These are phyloP conservation scores for Eucalyptus erythrocorys DNA, from an alignment of 345 rosid genomes.

Conservation along the genomic window DNA sequence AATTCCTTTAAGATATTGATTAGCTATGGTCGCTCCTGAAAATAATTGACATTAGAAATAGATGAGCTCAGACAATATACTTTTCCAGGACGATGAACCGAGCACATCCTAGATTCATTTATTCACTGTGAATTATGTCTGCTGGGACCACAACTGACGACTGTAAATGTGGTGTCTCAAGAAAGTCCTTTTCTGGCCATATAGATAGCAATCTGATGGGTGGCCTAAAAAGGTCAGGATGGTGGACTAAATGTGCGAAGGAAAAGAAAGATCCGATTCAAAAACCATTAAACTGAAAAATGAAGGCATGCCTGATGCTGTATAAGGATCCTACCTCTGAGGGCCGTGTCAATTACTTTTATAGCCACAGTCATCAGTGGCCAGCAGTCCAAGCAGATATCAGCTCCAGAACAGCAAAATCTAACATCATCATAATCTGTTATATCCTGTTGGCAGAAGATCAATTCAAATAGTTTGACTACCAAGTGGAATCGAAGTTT, in stretches of 20 bases:
- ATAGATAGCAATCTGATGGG: not conserved
- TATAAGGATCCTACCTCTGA: slow-evolving; percentile 41
- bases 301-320: not conserved
- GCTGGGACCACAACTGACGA: not conserved
- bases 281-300: not conserved
- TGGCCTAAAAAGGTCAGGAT: not conserved
- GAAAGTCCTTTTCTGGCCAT: not conserved
- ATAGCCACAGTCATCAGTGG: slow-evolving; percentile 57
- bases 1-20: not conserved
- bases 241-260: not conserved
- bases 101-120: not conserved
- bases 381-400: slow-evolving; percentile 88
- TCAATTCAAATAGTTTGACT: not conserved
- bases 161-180: not conserved
- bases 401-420: slow-evolving; percentile 90
- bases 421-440: slow-evolving; percentile 89
- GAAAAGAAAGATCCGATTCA: not conserved
- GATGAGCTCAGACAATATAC: not conserved
- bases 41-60: not conserved
- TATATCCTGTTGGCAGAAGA: slow-evolving; percentile 39
- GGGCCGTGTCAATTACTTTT: slow-evolving; percentile 72
- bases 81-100: not conserved
- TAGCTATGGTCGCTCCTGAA: not conserved
- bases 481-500: not conserved
- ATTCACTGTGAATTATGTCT: not conserved